Conservation (phyloP, 2,329 filamentous ascomycete species). For the Beauveria caledonica region DNA sequence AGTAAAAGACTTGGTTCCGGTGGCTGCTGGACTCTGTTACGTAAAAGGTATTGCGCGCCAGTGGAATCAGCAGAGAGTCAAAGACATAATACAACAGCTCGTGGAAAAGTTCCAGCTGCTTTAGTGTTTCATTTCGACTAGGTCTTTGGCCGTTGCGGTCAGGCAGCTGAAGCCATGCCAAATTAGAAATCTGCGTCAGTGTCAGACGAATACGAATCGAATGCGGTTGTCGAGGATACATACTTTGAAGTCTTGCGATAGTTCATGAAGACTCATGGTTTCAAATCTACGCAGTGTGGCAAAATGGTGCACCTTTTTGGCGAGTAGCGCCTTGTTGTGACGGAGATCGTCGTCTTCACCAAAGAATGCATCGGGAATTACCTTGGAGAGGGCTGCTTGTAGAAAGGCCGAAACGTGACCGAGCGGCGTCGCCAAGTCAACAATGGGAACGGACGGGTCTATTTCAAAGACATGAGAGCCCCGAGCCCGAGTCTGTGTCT, state of each 20-base stretch:
- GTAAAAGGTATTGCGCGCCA: constrained; percentile 83
- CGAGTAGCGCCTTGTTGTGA: constrained; percentile 54
- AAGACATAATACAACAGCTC: constrained; percentile 91
- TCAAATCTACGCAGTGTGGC: constrained; percentile 74
- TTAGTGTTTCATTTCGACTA: constrained; percentile 62
- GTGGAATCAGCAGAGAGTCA: constrained; percentile 81
- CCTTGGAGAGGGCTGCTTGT: constrained; percentile 60
- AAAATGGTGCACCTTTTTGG: constrained; percentile 68
- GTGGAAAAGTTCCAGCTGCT: constrained; percentile 68
- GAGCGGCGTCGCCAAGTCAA: constrained; percentile 58
- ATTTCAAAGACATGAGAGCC: neutral
- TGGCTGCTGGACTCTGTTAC: constrained; percentile 83
- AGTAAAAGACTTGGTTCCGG: constrained; percentile 80
- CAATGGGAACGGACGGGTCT: constrained; percentile 33
- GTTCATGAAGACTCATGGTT: constrained; percentile 67
- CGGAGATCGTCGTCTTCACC: constrained; percentile 45
- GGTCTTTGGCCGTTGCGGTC: constrained; percentile 43
- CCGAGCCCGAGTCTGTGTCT: neutral
- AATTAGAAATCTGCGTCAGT: constrained; percentile 47
- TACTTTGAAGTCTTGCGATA: constrained; percentile 69
- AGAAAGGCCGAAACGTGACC: constrained; percentile 79
- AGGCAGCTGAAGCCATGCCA: constrained; percentile 65
- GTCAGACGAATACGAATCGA: neutral
- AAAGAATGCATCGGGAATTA: constrained; percentile 72
- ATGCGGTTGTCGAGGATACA: constrained; percentile 12